These are phyloP conservation scores for Amanita molliuscula DNA, from an alignment of 768 basidiomycete species.

Conservation along the genomic window DNA sequence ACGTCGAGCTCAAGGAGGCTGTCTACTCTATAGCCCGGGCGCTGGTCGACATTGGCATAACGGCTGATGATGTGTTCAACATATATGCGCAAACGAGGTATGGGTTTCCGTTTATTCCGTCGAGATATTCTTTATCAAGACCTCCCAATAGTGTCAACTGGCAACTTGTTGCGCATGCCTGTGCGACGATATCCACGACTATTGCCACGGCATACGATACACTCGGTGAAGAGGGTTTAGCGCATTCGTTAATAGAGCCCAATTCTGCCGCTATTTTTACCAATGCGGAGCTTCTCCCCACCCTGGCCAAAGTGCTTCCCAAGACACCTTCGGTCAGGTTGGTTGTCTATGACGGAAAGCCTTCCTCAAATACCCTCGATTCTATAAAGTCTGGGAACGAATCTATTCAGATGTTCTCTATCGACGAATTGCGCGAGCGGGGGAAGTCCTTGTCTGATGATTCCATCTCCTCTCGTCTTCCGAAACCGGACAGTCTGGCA, in stretches of 20 bases:
- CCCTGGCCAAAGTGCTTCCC: conserved; percentile 58
- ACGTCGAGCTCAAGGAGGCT: conserved; percentile 55
- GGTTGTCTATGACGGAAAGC: conserved; percentile 81
- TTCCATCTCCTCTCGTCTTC: conserved; percentile 34
- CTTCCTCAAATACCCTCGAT: conserved; percentile 41
- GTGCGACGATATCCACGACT: conserved; percentile 62
- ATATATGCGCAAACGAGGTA: conserved; percentile 85
- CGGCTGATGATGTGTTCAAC: conserved; percentile 72
- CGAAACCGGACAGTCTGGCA: conserved; percentile 31
- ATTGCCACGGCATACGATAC: conserved; percentile 97
- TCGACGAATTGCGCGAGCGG: conserved; percentile 64
- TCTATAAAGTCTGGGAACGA: conserved; percentile 46
- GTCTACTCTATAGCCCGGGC: conserved; percentile 62
- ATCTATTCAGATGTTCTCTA: conserved; percentile 45
- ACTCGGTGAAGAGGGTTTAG: conserved; percentile 78
- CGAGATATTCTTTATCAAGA: not conserved
- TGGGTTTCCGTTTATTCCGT: conserved; percentile 5
- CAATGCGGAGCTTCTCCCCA: conserved; percentile 82
- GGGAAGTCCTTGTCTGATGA: conserved; percentile 50
- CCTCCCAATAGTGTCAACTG: conserved; percentile 52
- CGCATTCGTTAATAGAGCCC: conserved; percentile 82
- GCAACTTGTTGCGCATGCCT: conserved; percentile 83
- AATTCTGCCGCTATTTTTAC: conserved; percentile 80
- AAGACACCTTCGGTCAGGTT: conserved; percentile 68
- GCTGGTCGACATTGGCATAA: conserved; percentile 59